These are phyloP conservation scores for Pythium angustatum DNA, from an alignment of 352 stramenopile genomes.

Conservation along the genomic window DNA sequence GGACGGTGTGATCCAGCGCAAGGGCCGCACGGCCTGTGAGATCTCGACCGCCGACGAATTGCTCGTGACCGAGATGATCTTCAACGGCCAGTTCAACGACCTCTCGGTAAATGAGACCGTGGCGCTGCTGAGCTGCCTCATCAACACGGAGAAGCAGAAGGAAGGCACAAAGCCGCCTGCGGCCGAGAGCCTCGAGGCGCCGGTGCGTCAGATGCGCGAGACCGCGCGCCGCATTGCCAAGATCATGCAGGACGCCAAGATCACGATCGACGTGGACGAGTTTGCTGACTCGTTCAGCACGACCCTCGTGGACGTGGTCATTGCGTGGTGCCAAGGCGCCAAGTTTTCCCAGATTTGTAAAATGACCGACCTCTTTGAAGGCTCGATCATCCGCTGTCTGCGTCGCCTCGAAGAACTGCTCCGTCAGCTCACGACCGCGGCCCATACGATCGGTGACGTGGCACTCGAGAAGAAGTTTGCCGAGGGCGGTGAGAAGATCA, in stretches of 20 bases:
- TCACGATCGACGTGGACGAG: slow-evolving; percentile 96
- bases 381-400: slow-evolving; percentile 97
- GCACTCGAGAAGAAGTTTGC: slow-evolving; percentile 98
- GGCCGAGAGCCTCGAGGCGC: slow-evolving; percentile 79
- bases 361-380: slow-evolving; percentile 98
- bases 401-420: slow-evolving; percentile 97
- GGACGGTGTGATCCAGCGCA: slow-evolving; percentile 98
- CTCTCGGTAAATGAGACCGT: slow-evolving; percentile 97
- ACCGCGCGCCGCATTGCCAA: slow-evolving; percentile 91
- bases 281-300: slow-evolving; percentile 98
- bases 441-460: slow-evolving; percentile 96
- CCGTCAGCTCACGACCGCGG: slow-evolving; percentile 94
- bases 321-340: slow-evolving; percentile 96
- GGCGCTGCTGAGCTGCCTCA: slow-evolving; percentile 95
- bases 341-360: slow-evolving; percentile 99
- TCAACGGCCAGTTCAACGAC: slow-evolving; percentile 98
- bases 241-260: slow-evolving; percentile 91
- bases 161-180: slow-evolving; percentile 82
- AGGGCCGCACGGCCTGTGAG: slow-evolving; percentile 98
- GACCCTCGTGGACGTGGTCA: slow-evolving; percentile 97
- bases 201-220: slow-evolving; percentile 95
- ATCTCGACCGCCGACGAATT: slow-evolving; percentile 98
- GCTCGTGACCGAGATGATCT: slow-evolving; percentile 98
- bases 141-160: slow-evolving; percentile 95
- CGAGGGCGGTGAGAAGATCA: slow-evolving; percentile 95